phyloP scores from a whole-genome alignment of 257 asterid species.

The Lycium barbarum region DNA sequence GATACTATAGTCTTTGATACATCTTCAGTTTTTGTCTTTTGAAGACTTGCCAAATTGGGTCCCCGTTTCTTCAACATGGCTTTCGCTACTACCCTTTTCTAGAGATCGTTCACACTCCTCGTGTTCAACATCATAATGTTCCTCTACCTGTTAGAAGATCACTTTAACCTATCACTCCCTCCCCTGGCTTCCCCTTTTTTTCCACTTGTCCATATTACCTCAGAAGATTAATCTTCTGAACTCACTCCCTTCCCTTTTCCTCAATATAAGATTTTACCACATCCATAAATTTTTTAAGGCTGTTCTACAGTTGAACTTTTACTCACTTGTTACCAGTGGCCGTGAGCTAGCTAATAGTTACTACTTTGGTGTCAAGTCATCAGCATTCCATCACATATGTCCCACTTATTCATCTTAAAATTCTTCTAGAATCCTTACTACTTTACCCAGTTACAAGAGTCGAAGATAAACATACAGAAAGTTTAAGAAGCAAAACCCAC shows the following conservation, averaged over 20 bases:
- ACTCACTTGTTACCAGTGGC: neutral
- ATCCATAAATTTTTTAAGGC: neutral
- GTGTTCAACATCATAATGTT: neutral
- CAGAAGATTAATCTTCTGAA: neutral
- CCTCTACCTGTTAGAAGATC: neutral
- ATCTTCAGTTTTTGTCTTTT: neutral
- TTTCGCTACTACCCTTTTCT: neutral
- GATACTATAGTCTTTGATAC: neutral
- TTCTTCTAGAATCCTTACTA: neutral
- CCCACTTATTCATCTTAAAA: neutral
- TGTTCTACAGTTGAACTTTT: neutral
- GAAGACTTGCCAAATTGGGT: neutral
- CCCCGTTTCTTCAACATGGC: neutral
- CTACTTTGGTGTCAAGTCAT: neutral
- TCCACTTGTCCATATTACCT: neutral
- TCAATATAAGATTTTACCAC: slow-evolving; percentile 8
- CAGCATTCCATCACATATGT: neutral
- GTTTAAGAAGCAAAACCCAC: slow-evolving; percentile 42
- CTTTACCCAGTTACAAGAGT: neutral
- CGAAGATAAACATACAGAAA: neutral
- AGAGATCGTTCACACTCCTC: neutral
- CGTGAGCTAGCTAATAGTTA: neutral
- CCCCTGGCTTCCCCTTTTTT: neutral
- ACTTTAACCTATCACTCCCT: neutral
- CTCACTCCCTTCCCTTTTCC: neutral